phyloP scores from a whole-genome alignment of 2,329 filamentous ascomycete species.

The Cryphonectria parasitica region DNA sequence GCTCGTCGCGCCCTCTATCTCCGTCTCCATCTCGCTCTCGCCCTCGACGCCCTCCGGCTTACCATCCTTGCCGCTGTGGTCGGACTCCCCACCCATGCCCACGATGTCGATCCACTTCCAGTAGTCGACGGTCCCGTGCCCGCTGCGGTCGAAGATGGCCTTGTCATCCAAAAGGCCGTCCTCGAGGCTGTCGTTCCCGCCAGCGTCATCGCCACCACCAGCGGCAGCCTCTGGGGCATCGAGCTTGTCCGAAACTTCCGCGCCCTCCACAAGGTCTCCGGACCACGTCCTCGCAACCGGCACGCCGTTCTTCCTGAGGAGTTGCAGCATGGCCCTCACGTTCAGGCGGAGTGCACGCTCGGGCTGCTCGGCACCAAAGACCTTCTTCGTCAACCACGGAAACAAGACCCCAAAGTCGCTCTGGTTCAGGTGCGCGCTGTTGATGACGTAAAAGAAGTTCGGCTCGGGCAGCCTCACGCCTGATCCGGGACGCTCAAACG shows the following conservation, averaged over 20 bases:
- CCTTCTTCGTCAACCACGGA: slow-evolving; percentile 66
- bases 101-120: slow-evolving; percentile 60
- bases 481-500: slow-evolving; percentile 47
- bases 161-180: slow-evolving; percentile 52
- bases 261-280: slow-evolving; percentile 55
- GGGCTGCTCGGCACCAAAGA: slow-evolving; percentile 61
- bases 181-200: slow-evolving; percentile 30
- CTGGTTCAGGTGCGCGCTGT: slow-evolving; percentile 80
- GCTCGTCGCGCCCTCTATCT: slow-evolving; percentile 38
- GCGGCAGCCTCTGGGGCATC: slow-evolving; percentile 19
- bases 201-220: slow-evolving; percentile 18
- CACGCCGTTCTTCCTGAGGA: slow-evolving; percentile 55
- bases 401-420: slow-evolving; percentile 85
- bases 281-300: slow-evolving; percentile 54
- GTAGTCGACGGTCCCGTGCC: slow-evolving; percentile 42
- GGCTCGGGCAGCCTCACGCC: slow-evolving; percentile 54
- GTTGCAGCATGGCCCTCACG: slow-evolving; percentile 60
- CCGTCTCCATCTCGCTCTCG: slow-evolving; percentile 42
- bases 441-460: slow-evolving; percentile 73
- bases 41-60: slow-evolving; percentile 31
- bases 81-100: slow-evolving; percentile 47
- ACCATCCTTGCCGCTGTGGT: slow-evolving; percentile 29
- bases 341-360: slow-evolving; percentile 64
- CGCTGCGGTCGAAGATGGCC: slow-evolving; percentile 53
- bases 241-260: slow-evolving; percentile 43